Evolutionary conservation across 352 stramenopile genomes (phyloP), one percentile per base, ranked within the genome.

Genomic region (Labyrinthula sp.): DNA sequence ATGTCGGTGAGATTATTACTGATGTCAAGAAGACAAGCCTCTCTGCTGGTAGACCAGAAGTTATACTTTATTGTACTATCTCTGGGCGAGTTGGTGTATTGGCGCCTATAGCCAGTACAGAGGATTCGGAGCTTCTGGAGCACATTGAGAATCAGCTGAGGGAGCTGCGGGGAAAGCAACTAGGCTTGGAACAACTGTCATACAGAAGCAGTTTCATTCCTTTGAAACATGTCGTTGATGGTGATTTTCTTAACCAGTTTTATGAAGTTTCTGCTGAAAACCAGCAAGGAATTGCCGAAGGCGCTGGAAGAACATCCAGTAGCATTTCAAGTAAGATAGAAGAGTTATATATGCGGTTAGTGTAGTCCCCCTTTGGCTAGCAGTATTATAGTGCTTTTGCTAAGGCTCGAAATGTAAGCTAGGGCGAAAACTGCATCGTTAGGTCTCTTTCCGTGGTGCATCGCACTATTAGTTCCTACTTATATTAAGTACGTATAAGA

Each of bases 1-100:
- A 97, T 62, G 69, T 97, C 2, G 91, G 91, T 1, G 88, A 97
- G 54, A 79, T 95, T 5, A 79, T 98, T n/a, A 98, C 89, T 3
- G 81, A 72, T 17, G 85, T 99, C 63, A 77, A 83, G 30, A 82
- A 87, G 23, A 75, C 80, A 2, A 82, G 75, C 4, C 69, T 97
- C n/a, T 80, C 96, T 34, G 75, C 83, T 21, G 87, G 87, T 45
- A 84, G 84, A 9, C 77, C 77, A 39, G 82, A 97, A 63, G 89
- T 82, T 2, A 73, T 99, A 28, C 72, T 97, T 43, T 97, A 97
- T 64, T 71, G 80, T 12, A 98, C 88, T 2, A 75, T 96, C 14
- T 90, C 84, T 58, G 91, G 91, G 18, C 61, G 65, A 65, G 75
- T 24, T 38, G 88, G 88, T 26, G 88, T 84, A 17, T 67, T 98